Evolutionary conservation across 371 early-diverging fungal genomes (phyloP).

Genomic region (Smittium mucronatum): DNA sequence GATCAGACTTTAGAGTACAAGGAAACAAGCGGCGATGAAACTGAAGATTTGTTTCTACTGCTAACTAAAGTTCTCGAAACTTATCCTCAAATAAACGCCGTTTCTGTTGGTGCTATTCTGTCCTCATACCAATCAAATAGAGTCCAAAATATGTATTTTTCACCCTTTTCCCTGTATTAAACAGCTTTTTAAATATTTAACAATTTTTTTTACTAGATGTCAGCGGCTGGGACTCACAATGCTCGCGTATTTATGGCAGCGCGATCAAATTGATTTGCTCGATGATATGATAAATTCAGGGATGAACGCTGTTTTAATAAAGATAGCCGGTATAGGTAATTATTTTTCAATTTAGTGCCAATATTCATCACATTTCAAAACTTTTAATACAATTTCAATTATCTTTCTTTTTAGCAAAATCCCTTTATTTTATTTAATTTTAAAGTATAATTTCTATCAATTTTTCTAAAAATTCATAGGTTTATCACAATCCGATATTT

Average conservation of each 20-base stretch:
- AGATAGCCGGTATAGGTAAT: slow-evolving; percentile 84
- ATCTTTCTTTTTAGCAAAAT: background rate
- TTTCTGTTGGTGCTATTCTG: slow-evolving; percentile 96
- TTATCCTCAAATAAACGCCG: slow-evolving; percentile 75
- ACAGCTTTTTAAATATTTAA: background rate
- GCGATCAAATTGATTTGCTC: slow-evolving; percentile 75
- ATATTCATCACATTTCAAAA: too few species aligned
- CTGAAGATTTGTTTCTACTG: slow-evolving; percentile 86
- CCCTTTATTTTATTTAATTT: background rate
- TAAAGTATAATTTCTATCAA: background rate
- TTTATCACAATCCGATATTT: slow-evolving; percentile 47
- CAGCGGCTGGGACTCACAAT: slow-evolving; percentile 65
- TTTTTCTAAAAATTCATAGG: background rate
- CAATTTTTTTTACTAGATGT: slow-evolving; percentile 36
- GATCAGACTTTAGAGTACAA: slow-evolving; percentile 49
- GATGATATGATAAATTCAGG: slow-evolving; percentile 82
- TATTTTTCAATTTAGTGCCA: slow-evolving; percentile 2
- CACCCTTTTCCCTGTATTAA: slow-evolving; percentile 30
- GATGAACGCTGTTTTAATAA: slow-evolving; percentile 80
- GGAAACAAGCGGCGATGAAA: slow-evolving; percentile 70
- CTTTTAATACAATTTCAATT: background rate
- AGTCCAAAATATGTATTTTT: slow-evolving; percentile 71
- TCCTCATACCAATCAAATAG: slow-evolving; percentile 96
- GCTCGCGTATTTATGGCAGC: slow-evolving; percentile 89
- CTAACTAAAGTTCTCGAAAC: slow-evolving; percentile 48